A percentile compares a stretch with the other conserved stretches of the same genome.
Evolutionary conservation across 176 grass and related monocot genomes (phyloP).

Genomic region (Oryza australiensis): DNA sequence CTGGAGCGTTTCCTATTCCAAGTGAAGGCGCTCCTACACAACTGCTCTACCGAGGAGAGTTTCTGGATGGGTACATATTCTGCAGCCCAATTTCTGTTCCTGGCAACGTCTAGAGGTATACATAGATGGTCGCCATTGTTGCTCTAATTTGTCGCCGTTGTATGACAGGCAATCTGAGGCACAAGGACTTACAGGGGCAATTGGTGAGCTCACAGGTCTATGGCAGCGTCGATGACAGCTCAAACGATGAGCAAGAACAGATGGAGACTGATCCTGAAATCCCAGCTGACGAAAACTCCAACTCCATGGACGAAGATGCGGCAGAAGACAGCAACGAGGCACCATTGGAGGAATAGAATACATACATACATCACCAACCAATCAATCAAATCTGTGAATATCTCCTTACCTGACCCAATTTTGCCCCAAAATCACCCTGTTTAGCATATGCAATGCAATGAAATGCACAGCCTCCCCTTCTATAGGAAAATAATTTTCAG

Average conservation of each 20-base stretch:
- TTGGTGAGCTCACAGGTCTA: constrained; percentile 89
- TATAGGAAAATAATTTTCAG: not conserved
- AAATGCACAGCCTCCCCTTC: not conserved
- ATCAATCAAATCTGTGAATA: constrained; percentile 15
- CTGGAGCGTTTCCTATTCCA: constrained; percentile 79
- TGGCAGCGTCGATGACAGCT: constrained; percentile 40
- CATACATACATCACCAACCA: not conserved
- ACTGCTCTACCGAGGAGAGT: constrained; percentile 48
- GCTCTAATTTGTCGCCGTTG: not conserved
- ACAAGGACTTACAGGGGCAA: constrained; percentile 73
- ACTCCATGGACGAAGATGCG: constrained; percentile 42
- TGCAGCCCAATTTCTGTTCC: not conserved
- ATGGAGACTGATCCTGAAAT: constrained; percentile 36
- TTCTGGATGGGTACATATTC: constrained; percentile 63
- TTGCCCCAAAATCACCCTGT: not conserved
- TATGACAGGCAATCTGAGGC: constrained; percentile 68
- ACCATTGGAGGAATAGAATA: constrained; percentile 35
- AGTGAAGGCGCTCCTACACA: constrained; percentile 79
- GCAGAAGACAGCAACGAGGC: constrained; percentile 19
- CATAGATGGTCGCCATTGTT: not conserved
- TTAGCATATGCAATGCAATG: not conserved
- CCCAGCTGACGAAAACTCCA: constrained; percentile 30
- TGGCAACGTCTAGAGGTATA: not conserved
- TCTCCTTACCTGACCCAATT: not conserved
- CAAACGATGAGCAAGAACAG: constrained; percentile 32